Evolutionary conservation across 2,329 filamentous ascomycete genomes (phyloP).

Genomic region (Corinectria fuckeliana): DNA sequence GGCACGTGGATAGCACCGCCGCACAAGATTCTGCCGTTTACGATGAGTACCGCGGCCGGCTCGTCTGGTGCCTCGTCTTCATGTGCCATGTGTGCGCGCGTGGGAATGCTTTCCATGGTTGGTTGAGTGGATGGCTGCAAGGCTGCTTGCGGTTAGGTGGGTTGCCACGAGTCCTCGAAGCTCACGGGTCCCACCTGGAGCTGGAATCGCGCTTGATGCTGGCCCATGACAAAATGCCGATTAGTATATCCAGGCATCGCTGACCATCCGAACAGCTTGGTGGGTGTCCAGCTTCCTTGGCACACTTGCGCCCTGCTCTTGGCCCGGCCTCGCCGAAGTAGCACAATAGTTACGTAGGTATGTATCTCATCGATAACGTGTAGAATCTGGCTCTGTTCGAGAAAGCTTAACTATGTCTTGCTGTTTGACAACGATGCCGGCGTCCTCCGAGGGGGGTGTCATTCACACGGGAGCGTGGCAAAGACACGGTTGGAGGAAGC

Average conservation of each 20-base stretch:
- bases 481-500: neutral
- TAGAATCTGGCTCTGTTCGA: neutral
- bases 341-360: neutral
- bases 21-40: neutral
- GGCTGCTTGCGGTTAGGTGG: neutral
- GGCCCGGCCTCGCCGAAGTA: constrained; percentile 5
- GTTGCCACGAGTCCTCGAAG: neutral
- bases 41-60: constrained; percentile 20
- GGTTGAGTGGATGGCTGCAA: constrained; percentile 7
- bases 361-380: neutral
- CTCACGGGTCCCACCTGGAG: constrained; percentile 11
- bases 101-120: constrained; percentile 6
- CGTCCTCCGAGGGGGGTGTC: constrained; percentile 4
- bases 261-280: constrained; percentile 4
- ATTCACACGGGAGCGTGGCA: constrained; percentile 1
- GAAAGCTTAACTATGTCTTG: constrained; percentile 2
- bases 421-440: neutral
- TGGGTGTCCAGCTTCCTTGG: neutral
- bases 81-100: constrained; percentile 19
- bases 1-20: neutral
- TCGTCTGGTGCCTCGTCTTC: constrained; percentile 21
- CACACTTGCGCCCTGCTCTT: neutral
- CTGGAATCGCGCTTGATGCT: neutral
- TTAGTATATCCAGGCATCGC: neutral
- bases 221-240: constrained; percentile 1